Evolutionary conservation across 2,329 filamentous ascomycete genomes (phyloP).

Genomic region (Hymenoscyphus linearis): DNA sequence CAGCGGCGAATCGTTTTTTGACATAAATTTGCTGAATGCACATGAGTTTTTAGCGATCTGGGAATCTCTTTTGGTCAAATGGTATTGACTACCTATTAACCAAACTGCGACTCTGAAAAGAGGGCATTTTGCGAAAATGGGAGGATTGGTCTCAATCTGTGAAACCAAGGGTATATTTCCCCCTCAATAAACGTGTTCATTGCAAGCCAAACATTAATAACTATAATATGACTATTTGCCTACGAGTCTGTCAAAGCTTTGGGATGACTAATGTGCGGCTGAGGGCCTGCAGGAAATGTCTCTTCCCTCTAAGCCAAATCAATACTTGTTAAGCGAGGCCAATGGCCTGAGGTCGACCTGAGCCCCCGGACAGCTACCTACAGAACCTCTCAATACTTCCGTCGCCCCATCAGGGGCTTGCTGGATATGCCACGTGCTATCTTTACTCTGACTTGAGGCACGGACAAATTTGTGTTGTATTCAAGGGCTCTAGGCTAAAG

Average conservation of each 20-base stretch:
- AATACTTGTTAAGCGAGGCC: neutral
- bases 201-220: neutral
- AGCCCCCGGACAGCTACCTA: neutral
- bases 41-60: no score
- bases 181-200: no score
- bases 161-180: no score
- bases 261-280: neutral
- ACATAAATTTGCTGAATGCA: neutral
- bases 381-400: neutral
- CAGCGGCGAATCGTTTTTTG: neutral
- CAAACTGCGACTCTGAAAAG: no score
- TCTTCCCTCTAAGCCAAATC: neutral
- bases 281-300: neutral
- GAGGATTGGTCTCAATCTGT: no score
- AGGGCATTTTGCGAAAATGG: no score
- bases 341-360: neutral
- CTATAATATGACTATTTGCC: neutral
- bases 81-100: no score
- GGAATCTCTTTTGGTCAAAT: neutral
- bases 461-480: no score
- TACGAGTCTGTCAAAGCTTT: neutral
- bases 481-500: no score
- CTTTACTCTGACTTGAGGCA: neutral
- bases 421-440: neutral
- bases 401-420: no score